Evolutionary conservation across 2,329 filamentous ascomycete species (phyloP).

Genomic region (Didymella arachidicola): DNA sequence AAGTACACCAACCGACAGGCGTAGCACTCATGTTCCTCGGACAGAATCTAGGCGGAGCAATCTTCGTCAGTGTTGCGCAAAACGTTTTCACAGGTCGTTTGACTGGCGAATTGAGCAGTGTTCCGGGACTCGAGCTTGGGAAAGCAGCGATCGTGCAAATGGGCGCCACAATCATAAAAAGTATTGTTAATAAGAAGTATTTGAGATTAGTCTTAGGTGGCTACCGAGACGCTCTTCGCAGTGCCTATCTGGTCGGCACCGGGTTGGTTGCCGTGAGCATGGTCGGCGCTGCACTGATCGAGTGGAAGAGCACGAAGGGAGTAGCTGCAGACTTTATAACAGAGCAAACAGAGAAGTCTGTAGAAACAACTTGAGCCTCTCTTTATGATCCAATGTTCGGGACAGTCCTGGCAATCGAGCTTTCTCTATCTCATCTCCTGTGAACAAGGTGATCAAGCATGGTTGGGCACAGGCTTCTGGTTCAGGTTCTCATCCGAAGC

Average conservation of each 20-base stretch:
- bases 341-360: too few relatives aligned
- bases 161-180: conserved; percentile 5
- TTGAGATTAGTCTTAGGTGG: background rate
- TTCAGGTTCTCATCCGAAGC: too few relatives aligned
- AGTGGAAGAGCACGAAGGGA: conserved; percentile 5
- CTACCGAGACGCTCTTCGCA: background rate
- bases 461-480: too few relatives aligned
- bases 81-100: conserved; percentile 37
- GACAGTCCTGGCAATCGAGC: too few relatives aligned
- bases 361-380: too few relatives aligned
- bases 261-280: conserved; percentile 7
- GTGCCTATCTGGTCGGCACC: conserved; percentile 3
- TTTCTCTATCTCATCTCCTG: too few relatives aligned
- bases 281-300: conserved; percentile 2
- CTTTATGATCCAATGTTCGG: too few relatives aligned
- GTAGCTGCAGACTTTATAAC: background rate
- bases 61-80: conserved; percentile 54
- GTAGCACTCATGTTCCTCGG: conserved; percentile 50
- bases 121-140: conserved; percentile 17
- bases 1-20: conserved; percentile 44
- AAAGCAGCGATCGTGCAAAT: conserved; percentile 2
- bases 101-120: conserved; percentile 11
- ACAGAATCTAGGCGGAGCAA: conserved; percentile 54
- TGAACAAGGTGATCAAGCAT: too few relatives aligned
- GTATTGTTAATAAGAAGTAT: background rate